Base-by-base conservation (phyloP, 306 rosid genomes). In the Purshia tridentata region DNA sequence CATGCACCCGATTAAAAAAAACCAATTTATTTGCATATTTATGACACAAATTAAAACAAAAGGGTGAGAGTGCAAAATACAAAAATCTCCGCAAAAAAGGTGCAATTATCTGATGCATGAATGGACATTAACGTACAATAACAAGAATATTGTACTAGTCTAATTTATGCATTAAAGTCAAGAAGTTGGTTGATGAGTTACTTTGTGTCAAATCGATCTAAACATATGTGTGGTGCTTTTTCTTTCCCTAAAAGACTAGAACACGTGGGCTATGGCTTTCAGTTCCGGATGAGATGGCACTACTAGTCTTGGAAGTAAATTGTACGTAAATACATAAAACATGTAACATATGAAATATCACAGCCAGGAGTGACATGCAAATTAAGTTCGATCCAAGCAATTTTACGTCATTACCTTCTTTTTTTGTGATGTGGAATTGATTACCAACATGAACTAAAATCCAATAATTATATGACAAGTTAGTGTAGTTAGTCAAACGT, bases 161-260 rank as follows among this genome's bases (percentile, higher is more conserved):
- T 29, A 29, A 29, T 29, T 1, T 29, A 2, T 29, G 35, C 35
- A 29, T 18, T 0, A 44, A 55, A 71, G 75, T 57, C 75, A 57
- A 71, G 22, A n/a, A 47, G 66, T 71, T 71, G 55, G 67, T 71
- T 29, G 55, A 23, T 46, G 55, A 23, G 62, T 57, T 16, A 44
- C 19, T 55, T 55, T 70, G 50, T 39, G 11, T 35, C 45, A 59
- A 29, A 12, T 29, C 35, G 1, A 13, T 29, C 35, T 29, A 13
- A 0, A 9, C 3, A 0, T 0, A 37, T 50, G 2, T 52, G 20
- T 18, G 13, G 73, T 69, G 52, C 39, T 23, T 19, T 18, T 14
- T 20, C 53, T 65, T 65, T 19, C 53, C 23, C 5, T 20, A 67
- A 49, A 67, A 15, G 29, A 67, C 35, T 48, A 49, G 13, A 48